phyloP scores from a whole-genome alignment of 441 rosid species.

The Erodium moschatum region DNA sequence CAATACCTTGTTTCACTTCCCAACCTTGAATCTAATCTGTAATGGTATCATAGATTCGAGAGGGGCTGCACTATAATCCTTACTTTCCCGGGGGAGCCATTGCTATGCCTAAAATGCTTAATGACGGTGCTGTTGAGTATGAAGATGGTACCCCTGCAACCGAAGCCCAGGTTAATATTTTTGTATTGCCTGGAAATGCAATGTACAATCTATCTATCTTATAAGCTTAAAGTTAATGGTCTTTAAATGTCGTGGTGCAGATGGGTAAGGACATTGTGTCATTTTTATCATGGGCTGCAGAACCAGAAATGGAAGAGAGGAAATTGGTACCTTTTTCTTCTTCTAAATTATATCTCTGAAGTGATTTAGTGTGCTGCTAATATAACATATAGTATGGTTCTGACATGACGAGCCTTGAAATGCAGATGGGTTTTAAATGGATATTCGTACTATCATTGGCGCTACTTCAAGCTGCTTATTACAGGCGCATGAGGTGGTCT shows the following conservation, averaged over 20 bases:
- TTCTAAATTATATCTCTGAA: too few relatives aligned
- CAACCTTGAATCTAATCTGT: not conserved
- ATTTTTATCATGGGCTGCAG: slow-evolving; percentile 97
- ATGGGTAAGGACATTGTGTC: slow-evolving; percentile 99
- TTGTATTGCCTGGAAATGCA: not conserved
- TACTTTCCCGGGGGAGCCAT: slow-evolving; percentile 99
- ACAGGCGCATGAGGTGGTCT: slow-evolving; percentile 90
- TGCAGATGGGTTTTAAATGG: slow-evolving; percentile 99
- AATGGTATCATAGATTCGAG: slow-evolving; percentile 52
- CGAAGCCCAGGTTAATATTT: slow-evolving; percentile 62
- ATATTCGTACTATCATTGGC: slow-evolving; percentile 89
- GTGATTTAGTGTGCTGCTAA: not conserved
- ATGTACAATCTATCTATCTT: too few relatives aligned
- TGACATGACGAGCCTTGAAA: not conserved
- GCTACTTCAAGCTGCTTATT: slow-evolving; percentile 83
- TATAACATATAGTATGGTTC: not conserved
- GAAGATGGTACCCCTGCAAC: slow-evolving; percentile 97
- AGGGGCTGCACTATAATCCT: slow-evolving; percentile 92
- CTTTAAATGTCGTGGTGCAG: slow-evolving; percentile 29
- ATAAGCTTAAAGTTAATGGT: not conserved
- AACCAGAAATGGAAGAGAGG: slow-evolving; percentile 99
- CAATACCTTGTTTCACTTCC: not conserved
- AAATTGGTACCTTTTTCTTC: slow-evolving; percentile 48
- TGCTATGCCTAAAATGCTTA: slow-evolving; percentile 99
- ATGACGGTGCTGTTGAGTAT: slow-evolving; percentile 90